Conservation (phyloP, 164 flowering plant genomes). For the Nelumbo lutea region DNA sequence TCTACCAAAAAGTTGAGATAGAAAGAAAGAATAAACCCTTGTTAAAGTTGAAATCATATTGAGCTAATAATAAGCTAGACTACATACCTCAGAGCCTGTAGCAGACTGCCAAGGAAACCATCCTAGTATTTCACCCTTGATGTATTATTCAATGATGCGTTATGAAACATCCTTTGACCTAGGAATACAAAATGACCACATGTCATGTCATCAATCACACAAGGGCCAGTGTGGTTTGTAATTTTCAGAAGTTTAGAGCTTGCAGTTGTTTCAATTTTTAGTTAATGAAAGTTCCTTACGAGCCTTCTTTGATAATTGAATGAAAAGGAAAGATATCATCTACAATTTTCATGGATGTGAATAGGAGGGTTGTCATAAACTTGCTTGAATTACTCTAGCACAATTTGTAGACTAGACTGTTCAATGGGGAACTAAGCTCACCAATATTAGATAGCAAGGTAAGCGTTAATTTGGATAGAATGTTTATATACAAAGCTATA, state of each 20-base stretch:
- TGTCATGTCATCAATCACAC: neutral
- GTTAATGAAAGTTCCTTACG: no score
- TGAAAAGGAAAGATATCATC: constrained; percentile 1
- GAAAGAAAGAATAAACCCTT: no score
- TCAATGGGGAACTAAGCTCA: constrained; percentile 17
- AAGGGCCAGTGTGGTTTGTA: neutral
- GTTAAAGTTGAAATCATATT: no score
- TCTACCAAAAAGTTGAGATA: neutral
- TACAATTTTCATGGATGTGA: constrained; percentile 39
- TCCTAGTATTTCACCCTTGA: constrained; percentile 29
- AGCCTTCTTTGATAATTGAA: neutral
- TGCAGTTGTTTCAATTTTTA: no score
- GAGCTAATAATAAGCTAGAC: no score
- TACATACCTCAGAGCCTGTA: constrained; percentile 8
- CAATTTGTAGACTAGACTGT: constrained; percentile 23
- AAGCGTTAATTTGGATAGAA: neutral
- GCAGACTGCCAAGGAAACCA: constrained; percentile 24
- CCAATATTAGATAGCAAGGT: neutral
- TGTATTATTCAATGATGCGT: constrained; percentile 23
- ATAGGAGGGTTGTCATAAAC: constrained; percentile 32
- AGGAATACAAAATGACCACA: neutral
- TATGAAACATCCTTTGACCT: constrained; percentile 21
- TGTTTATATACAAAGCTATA: no score
- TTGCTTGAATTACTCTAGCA: constrained; percentile 30
- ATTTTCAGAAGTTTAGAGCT: no score